A percentile compares a stretch with the other conserved stretches of the same genome.
phyloP scores from a whole-genome alignment of 148 eudicot genomes.

The Euryodendron excelsum region DNA sequence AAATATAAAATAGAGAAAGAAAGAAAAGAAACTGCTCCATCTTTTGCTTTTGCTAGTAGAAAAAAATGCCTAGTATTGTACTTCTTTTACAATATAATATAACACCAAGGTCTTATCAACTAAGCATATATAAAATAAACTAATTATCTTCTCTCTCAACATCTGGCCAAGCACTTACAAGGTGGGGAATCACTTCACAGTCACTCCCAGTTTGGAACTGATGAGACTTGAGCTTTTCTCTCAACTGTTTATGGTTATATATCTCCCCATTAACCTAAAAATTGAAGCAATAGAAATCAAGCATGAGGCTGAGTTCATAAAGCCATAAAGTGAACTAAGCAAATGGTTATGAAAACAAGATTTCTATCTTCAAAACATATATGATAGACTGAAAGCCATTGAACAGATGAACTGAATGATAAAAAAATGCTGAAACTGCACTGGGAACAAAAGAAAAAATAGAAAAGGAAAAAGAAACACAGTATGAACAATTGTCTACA shows the following conservation, averaged over 20 bases:
- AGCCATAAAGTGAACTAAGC: neutral
- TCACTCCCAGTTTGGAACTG: slow-evolving; percentile 83
- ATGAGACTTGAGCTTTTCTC: slow-evolving; percentile 61
- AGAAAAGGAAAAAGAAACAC: neutral
- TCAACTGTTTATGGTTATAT: slow-evolving; percentile 73
- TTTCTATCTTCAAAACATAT: neutral
- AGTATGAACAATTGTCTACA: neutral
- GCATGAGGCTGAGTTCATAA: slow-evolving; percentile 6
- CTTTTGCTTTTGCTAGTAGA: neutral
- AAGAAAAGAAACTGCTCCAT: neutral
- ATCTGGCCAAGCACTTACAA: slow-evolving; percentile 49
- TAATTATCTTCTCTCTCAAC: neutral
- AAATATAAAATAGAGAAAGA: neutral
- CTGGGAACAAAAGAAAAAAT: neutral
- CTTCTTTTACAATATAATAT: neutral
- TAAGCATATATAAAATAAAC: slow-evolving; percentile 5
- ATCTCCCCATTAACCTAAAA: slow-evolving; percentile 90
- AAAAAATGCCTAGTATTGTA: neutral
- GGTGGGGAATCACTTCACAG: slow-evolving; percentile 94
- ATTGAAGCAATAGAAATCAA: slow-evolving; percentile 13
- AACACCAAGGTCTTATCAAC: neutral
- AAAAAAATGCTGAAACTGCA: slow-evolving; percentile 1
- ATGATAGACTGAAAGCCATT: neutral
- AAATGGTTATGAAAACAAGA: neutral
- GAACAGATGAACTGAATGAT: neutral